Percentiles rank a stretch among this genome's conserved stretches.
Conservation (phyloP, 768 basidiomycete species). For the Tulasnella sp. region DNA sequence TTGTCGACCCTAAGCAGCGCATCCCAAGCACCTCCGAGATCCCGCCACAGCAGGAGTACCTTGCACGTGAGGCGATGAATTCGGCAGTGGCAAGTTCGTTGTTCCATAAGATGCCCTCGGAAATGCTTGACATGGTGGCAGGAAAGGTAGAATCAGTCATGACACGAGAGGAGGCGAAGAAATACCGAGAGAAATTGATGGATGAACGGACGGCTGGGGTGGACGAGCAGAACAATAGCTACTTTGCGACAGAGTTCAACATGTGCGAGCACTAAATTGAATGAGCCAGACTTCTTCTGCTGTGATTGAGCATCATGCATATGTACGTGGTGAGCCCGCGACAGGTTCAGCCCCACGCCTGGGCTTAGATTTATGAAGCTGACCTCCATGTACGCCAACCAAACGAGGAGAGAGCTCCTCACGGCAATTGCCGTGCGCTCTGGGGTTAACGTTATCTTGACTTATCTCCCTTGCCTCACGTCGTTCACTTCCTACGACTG, state of each 20-base stretch:
- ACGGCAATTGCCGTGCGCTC: no score
- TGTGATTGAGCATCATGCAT: no score
- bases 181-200: background rate
- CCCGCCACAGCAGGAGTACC: constrained; percentile 4
- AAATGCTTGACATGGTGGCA: constrained; percentile 5
- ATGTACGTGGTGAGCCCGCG: no score
- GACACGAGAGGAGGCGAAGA: constrained; percentile 7
- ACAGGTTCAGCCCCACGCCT: no score
- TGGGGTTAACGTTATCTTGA: no score
- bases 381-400: no score
- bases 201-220: constrained; percentile 7
- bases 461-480: no score
- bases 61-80: background rate
- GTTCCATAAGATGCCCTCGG: background rate
- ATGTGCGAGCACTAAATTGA: background rate
- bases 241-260: background rate
- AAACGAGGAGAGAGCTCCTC: no score
- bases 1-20: background rate
- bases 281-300: no score
- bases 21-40: constrained; percentile 5
- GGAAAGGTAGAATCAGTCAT: background rate
- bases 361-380: no score
- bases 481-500: no score
- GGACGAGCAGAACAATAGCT: background rate
- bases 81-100: background rate